Base-by-base conservation (phyloP, 768 basidiomycete species). In the Butyriboletus loyo region DNA sequence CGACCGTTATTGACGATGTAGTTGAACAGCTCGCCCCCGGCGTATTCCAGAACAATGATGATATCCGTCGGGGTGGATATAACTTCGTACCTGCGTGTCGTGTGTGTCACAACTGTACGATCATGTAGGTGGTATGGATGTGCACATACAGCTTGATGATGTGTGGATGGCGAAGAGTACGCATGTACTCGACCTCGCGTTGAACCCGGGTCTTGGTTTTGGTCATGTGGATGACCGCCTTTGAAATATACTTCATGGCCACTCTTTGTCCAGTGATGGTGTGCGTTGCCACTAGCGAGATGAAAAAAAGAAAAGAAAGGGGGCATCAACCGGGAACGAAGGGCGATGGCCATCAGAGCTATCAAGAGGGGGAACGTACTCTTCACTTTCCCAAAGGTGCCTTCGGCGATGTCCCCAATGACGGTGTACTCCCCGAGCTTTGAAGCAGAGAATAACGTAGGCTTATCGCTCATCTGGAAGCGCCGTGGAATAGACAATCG, bases 321-420 rank as follows among this genome's bases (percentile, higher is more conserved):
- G 57, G 41, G 24, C 24, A 54, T 59, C 57, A 58, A 61, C 52
- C 56, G 39, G 51, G 51, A 34, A 43, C 39, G 17, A 9, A 22
- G 35, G 49, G 11, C 41, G 62, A 63, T 68, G 58, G 46, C 49
- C 34, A 50, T 53, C 21, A 42, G 44, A 10, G 30, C 17, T 1
- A 32, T n/a, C n/a, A n/a, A n/a, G n/a, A 5, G 25, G 14, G 22
- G 17, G 21, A 22, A 83, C 92, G 70, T 71, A 97, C 96, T 91
- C 80, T 98, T 98, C 68, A 99, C 97, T 74, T 97, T 98, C 50
- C 96, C 97, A 75, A 98, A 99, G 11, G 92, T 96, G 4, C 97
- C 97, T 58, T 95, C 93, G 19, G 95, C 96, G 53, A 98, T 88
- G 58, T 95, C 93, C 52, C 83, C 73, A 49, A 87, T 81, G 52